phyloP scores from a whole-genome alignment of 345 rosid species.

The Populus simonii region DNA sequence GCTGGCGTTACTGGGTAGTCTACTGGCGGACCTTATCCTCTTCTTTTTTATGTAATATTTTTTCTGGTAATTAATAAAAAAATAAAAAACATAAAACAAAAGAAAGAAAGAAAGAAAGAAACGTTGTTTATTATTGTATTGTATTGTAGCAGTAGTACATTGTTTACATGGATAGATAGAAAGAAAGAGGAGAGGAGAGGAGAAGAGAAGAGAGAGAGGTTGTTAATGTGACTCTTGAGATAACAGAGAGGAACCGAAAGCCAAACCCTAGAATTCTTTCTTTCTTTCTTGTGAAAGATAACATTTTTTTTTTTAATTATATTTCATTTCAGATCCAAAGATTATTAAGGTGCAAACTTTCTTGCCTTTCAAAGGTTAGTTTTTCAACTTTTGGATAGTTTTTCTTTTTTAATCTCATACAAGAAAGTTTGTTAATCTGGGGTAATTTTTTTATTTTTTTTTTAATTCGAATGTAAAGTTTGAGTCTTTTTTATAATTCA shows the following conservation, averaged over 20 bases:
- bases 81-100: slow-evolving; percentile 4
- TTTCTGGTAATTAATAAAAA: background rate
- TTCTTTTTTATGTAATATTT: slow-evolving; percentile 15
- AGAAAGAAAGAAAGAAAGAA: background rate
- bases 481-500: background rate
- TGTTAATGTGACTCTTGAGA: slow-evolving; percentile 21
- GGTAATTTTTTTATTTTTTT: background rate
- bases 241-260: slow-evolving; percentile 14
- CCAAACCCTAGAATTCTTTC: slow-evolving; percentile 47
- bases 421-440: slow-evolving; percentile 3
- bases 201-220: background rate
- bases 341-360: slow-evolving; percentile 10
- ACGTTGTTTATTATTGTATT: background rate
- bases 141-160: background rate
- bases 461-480: background rate
- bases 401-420: background rate
- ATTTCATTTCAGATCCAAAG: slow-evolving; percentile 29
- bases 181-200: background rate
- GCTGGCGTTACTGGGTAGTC: slow-evolving; percentile 51
- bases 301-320: background rate
- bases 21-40: slow-evolving; percentile 75
- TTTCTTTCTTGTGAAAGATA: slow-evolving; percentile 11
- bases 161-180: background rate
- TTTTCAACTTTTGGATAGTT: background rate
- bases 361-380: slow-evolving; percentile 27